Evolutionary conservation across 352 stramenopile species (phyloP).

Genomic region (Globisporangium acanthophoron): DNA sequence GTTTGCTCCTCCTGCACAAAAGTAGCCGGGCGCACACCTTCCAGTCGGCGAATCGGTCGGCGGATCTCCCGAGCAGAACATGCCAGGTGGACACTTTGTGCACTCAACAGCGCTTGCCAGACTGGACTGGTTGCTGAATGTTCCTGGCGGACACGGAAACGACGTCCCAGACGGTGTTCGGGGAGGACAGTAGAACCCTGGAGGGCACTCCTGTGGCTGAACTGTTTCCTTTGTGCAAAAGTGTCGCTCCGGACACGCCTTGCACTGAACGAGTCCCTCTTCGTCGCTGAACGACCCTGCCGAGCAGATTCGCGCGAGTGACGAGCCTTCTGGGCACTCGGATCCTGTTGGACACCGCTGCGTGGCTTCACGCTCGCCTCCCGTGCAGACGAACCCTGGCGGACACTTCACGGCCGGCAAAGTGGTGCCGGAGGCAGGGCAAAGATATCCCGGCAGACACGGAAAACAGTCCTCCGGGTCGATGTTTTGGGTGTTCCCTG

Average conservation of each 20-base stretch:
- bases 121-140: slow-evolving; percentile 42
- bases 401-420: slow-evolving; percentile 44
- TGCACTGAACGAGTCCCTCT: slow-evolving; percentile 46
- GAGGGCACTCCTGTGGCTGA: slow-evolving; percentile 43
- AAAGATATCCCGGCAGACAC: slow-evolving; percentile 62
- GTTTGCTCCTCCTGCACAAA: slow-evolving; percentile 46
- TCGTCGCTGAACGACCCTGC: slow-evolving; percentile 63
- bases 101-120: slow-evolving; percentile 43
- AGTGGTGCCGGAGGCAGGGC: slow-evolving; percentile 43
- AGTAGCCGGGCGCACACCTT: slow-evolving; percentile 57
- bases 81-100: slow-evolving; percentile 49
- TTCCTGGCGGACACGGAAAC: slow-evolving; percentile 56
- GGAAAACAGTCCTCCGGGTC: slow-evolving; percentile 55
- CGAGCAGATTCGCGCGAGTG: slow-evolving; percentile 44
- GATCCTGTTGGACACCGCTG: slow-evolving; percentile 53
- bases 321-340: slow-evolving; percentile 71
- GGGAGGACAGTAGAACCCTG: slow-evolving; percentile 74
- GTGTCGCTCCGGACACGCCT: slow-evolving; percentile 65
- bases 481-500: slow-evolving; percentile 54
- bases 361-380: slow-evolving; percentile 46
- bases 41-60: slow-evolving; percentile 52
- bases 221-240: slow-evolving; percentile 52
- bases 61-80: slow-evolving; percentile 67
- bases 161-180: slow-evolving; percentile 34
- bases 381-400: slow-evolving; percentile 52